phyloP scores from a whole-genome alignment of 1,284 basidiomycete genomes.

The Cryptococcus jaspeensis region DNA sequence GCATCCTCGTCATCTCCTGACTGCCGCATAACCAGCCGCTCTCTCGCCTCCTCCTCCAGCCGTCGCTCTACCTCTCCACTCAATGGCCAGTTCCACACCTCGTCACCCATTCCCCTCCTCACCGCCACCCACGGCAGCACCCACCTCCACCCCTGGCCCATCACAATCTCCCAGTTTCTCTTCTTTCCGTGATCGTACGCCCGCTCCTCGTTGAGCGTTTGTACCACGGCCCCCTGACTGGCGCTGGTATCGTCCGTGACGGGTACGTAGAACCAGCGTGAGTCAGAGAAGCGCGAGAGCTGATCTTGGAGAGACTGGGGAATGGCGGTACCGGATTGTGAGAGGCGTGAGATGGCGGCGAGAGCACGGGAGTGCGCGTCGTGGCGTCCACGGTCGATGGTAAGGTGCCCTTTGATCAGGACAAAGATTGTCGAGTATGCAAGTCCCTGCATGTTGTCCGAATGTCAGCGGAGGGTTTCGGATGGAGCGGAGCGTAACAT shows the following conservation, averaged over 20 bases:
- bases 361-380: constrained; percentile 20
- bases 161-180: constrained; percentile 28
- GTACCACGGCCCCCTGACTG: constrained; percentile 22
- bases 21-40: background rate
- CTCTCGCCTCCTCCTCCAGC: constrained; percentile 7
- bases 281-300: constrained; percentile 19
- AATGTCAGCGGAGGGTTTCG: too few species aligned
- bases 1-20: background rate
- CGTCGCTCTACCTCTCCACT: constrained; percentile 3
- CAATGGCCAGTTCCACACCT: constrained; percentile 30
- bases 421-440: constrained; percentile 23
- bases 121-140: constrained; percentile 35
- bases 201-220: constrained; percentile 11
- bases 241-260: background rate
- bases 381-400: constrained; percentile 34
- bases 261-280: constrained; percentile 36
- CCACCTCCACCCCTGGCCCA: constrained; percentile 30
- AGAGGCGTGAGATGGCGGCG: constrained; percentile 9
- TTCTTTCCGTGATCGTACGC: constrained; percentile 34
- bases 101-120: constrained; percentile 17
- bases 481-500: too few species aligned
- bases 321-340: constrained; percentile 6
- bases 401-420: constrained; percentile 28
- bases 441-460: constrained; percentile 21
- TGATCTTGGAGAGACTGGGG: constrained; percentile 11